Evolutionary conservation across 2,329 filamentous ascomycete genomes (phyloP).

Genomic region (Fusarium sp.): DNA sequence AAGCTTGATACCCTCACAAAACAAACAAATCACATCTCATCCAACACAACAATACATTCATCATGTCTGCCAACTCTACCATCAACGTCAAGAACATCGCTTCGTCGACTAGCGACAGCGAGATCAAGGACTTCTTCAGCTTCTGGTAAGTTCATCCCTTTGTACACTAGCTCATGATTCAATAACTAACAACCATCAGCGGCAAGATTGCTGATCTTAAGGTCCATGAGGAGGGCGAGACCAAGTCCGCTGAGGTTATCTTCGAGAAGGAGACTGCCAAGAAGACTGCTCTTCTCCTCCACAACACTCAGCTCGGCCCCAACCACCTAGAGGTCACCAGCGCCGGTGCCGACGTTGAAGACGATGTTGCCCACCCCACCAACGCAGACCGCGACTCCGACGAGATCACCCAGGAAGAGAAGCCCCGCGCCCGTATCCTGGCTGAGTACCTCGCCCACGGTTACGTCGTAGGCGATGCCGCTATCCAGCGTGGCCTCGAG

Average conservation of each 20-base stretch:
- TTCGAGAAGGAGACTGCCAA: slow-evolving; percentile 98
- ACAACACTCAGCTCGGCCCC: slow-evolving; percentile 93
- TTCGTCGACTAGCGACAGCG: slow-evolving; percentile 84
- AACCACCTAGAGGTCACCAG: slow-evolving; percentile 85
- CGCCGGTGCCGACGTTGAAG: slow-evolving; percentile 75
- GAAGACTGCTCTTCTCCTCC: slow-evolving; percentile 95
- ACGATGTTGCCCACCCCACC: slow-evolving; percentile 71
- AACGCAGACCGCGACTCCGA: slow-evolving; percentile 72
- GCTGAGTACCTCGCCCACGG: slow-evolving; percentile 98
- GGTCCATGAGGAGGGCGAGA: slow-evolving; percentile 77
- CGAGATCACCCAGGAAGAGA: slow-evolving; percentile 93
- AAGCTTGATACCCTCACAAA: slow-evolving; percentile 38
- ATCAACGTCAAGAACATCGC: slow-evolving; percentile 94
- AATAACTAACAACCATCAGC: slow-evolving; percentile 62
- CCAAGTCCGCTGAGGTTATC: slow-evolving; percentile 89
- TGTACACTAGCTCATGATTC: background rate
- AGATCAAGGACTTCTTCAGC: slow-evolving; percentile 97
- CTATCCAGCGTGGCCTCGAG: slow-evolving; percentile 86
- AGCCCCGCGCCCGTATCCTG: slow-evolving; percentile 92
- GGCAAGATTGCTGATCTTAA: slow-evolving; percentile 92
- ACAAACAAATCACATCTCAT: slow-evolving; percentile 11
- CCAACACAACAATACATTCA: slow-evolving; percentile 47
- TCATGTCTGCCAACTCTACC: slow-evolving; percentile 72
- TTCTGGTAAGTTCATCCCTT: slow-evolving; percentile 76
- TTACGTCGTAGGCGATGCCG: slow-evolving; percentile 83